phyloP scores from a whole-genome alignment of 2,329 filamentous ascomycete genomes.

The Xylariales sp. region DNA sequence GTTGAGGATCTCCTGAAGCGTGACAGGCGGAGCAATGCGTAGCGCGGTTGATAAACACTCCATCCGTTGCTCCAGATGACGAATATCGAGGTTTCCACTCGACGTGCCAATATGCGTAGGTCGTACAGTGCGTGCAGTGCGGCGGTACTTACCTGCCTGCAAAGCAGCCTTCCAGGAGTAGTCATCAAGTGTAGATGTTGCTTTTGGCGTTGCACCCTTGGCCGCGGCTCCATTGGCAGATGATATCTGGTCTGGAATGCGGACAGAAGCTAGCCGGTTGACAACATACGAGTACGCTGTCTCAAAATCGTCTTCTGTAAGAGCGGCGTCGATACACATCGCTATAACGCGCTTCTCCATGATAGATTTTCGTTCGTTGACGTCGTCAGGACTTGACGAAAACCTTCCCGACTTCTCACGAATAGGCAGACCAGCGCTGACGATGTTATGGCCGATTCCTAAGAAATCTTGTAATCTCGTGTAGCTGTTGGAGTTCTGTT shows the following conservation, averaged over 20 bases:
- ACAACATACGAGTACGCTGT: slow-evolving; percentile 82
- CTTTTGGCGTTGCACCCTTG: slow-evolving; percentile 17
- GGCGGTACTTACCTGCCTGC: slow-evolving; percentile 69
- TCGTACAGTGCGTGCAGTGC: slow-evolving; percentile 46
- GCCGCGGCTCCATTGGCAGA: slow-evolving; percentile 19
- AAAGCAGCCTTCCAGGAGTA: slow-evolving; percentile 77
- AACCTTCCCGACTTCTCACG: slow-evolving; percentile 23
- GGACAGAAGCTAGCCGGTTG: slow-evolving; percentile 53
- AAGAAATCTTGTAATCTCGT: slow-evolving; percentile 70
- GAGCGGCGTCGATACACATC: slow-evolving; percentile 75
- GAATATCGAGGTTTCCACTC: slow-evolving; percentile 56
- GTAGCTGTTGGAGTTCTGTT: slow-evolving; percentile 71
- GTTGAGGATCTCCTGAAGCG: slow-evolving; percentile 70
- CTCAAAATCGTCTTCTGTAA: slow-evolving; percentile 76
- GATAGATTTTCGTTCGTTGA: slow-evolving; percentile 27
- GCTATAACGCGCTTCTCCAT: slow-evolving; percentile 66
- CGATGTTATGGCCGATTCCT: slow-evolving; percentile 63
- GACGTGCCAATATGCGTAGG: slow-evolving; percentile 58
- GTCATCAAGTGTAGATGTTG: slow-evolving; percentile 42
- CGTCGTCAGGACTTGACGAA: slow-evolving; percentile 21
- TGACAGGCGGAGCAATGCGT: slow-evolving; percentile 63
- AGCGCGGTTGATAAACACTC: slow-evolving; percentile 74
- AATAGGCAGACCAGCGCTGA: slow-evolving; percentile 50
- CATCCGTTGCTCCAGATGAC: slow-evolving; percentile 74
- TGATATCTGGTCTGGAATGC: slow-evolving; percentile 10